Conservation (phyloP, 768 basidiomycete species). For the Collybia sp. region DNA sequence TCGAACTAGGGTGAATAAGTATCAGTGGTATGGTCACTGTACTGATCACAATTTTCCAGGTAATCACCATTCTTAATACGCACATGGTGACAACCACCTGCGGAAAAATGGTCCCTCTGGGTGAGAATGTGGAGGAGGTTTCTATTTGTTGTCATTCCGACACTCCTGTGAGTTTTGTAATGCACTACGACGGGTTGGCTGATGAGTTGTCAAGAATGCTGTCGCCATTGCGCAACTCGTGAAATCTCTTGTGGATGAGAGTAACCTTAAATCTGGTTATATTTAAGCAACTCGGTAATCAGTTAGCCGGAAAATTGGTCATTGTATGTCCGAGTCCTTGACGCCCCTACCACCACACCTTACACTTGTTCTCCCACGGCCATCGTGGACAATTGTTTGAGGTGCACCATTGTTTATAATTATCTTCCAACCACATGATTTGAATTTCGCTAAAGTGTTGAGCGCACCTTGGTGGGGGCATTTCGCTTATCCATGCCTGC, state of each 20-base stretch:
- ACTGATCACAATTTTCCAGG: constrained; percentile 21
- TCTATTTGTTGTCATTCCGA: constrained; percentile 67
- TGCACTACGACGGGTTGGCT: background rate
- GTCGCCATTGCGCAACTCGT: constrained; percentile 24
- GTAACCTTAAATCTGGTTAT: constrained; percentile 33
- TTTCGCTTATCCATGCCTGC: background rate
- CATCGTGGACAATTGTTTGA: too few species aligned
- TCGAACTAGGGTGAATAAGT: constrained; percentile 31
- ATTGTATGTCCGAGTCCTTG: too few species aligned
- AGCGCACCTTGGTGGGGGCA: background rate
- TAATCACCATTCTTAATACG: constrained; percentile 34
- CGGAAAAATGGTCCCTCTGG: constrained; percentile 36
- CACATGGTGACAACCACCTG: constrained; percentile 44
- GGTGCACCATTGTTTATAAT: background rate
- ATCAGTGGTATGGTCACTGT: background rate
- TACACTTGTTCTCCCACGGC: background rate
- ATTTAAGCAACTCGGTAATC: constrained; percentile 1
- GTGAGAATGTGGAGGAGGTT: constrained; percentile 39
- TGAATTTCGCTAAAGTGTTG: background rate
- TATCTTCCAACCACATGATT: background rate
- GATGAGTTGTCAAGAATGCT: too few species aligned
- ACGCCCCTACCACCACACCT: too few species aligned
- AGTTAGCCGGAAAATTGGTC: too few species aligned
- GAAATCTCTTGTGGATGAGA: constrained; percentile 51
- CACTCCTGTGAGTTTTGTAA: constrained; percentile 42